Percentiles rank a stretch among this genome's conserved stretches.
phyloP scores from a whole-genome alignment of 2,329 filamentous ascomycete species.

The Aspergillus uvarum region DNA sequence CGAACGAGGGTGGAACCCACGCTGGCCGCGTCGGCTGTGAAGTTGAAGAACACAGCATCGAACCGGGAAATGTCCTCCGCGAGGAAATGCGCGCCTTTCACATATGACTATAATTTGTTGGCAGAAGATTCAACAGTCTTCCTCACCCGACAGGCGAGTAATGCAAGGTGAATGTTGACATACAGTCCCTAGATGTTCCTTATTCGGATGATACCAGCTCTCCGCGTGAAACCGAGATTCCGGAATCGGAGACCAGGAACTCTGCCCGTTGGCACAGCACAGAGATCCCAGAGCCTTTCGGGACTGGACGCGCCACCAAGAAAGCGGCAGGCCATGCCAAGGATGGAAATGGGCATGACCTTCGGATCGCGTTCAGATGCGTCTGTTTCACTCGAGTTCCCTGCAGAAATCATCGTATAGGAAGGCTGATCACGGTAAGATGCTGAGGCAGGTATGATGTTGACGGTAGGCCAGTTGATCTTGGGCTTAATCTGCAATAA shows the following conservation, averaged over 20 bases:
- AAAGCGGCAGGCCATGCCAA: conserved; percentile 31
- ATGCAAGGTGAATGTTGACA: not conserved
- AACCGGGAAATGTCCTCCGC: conserved; percentile 13
- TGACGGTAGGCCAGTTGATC: too few relatives aligned
- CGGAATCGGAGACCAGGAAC: conserved; percentile 25
- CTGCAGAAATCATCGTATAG: not conserved
- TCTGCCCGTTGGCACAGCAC: conserved; percentile 19
- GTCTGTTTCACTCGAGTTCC: not conserved
- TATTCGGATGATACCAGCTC: conserved; percentile 14
- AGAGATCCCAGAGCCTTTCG: conserved; percentile 25
- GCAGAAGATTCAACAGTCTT: not conserved
- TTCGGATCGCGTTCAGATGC: not conserved
- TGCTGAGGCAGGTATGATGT: too few relatives aligned
- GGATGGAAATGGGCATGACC: conserved; percentile 34
- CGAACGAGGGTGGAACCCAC: not conserved
- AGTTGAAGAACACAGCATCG: conserved; percentile 19
- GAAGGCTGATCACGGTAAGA: not conserved
- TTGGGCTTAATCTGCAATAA: too few relatives aligned
- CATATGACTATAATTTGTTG: conserved; percentile 2
- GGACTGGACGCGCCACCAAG: conserved; percentile 24
- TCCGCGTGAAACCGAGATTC: conserved; percentile 20
- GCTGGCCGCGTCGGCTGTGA: conserved; percentile 11
- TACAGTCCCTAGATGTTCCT: conserved; percentile 5
- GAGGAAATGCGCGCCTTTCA: conserved; percentile 16
- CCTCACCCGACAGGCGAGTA: not conserved